Conservation (phyloP, 441 rosid genomes). For the Adansonia madagascariensis region DNA sequence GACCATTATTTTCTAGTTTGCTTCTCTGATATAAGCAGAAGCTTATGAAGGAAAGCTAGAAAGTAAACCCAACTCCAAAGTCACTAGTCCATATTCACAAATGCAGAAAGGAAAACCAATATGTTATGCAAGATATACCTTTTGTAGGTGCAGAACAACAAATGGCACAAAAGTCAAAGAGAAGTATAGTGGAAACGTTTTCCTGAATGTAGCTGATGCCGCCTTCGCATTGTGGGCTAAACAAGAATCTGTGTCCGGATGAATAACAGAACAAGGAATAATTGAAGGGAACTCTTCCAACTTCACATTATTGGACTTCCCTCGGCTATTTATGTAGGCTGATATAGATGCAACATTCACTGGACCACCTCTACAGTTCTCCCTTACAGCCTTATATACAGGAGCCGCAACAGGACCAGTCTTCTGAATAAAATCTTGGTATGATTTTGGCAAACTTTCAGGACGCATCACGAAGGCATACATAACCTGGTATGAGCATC, state of each 20-base stretch:
- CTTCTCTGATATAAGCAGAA: slow-evolving; percentile 11
- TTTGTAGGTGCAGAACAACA: slow-evolving; percentile 89
- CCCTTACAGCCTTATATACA: slow-evolving; percentile 89
- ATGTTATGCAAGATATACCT: slow-evolving; percentile 53
- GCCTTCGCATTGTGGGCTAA: slow-evolving; percentile 83
- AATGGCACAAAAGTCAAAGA: slow-evolving; percentile 95
- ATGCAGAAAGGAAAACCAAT: slow-evolving; percentile 13
- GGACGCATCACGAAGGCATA: slow-evolving; percentile 97
- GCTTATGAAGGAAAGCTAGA: not conserved
- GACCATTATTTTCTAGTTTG: not conserved
- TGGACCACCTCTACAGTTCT: slow-evolving; percentile 88
- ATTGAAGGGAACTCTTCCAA: slow-evolving; percentile 79
- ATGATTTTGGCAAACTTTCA: slow-evolving; percentile 93
- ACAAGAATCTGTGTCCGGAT: slow-evolving; percentile 82
- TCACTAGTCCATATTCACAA: not conserved
- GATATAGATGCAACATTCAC: slow-evolving; percentile 75
- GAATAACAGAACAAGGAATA: slow-evolving; percentile 89
- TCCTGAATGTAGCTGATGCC: slow-evolving; percentile 88
- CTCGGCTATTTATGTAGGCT: slow-evolving; percentile 57
- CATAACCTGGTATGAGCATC: slow-evolving; percentile 71
- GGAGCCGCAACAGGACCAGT: slow-evolving; percentile 94
- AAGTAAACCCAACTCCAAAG: not conserved
- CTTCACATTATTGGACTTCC: slow-evolving; percentile 51
- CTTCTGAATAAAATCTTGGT: slow-evolving; percentile 91
- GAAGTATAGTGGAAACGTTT: slow-evolving; percentile 95